Conservation (phyloP, 2,329 filamentous ascomycete species). For the Cladosporium sphaerospermum region DNA sequence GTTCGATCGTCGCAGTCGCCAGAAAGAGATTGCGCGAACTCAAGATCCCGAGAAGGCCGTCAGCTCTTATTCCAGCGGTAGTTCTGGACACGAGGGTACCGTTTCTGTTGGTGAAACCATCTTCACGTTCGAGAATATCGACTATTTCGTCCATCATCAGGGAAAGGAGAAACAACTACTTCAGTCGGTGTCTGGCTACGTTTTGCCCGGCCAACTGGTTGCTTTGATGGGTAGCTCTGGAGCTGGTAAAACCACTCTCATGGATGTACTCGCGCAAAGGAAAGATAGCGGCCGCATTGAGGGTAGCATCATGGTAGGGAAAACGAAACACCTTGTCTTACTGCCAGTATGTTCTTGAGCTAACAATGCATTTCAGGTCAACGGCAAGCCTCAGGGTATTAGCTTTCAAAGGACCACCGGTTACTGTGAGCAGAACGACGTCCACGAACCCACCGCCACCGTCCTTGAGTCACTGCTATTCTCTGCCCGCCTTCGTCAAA, state of each 20-base stretch:
- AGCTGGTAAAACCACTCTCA: conserved; percentile 36
- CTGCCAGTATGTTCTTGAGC: not conserved
- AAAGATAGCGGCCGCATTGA: conserved; percentile 41
- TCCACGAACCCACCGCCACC: conserved; percentile 61
- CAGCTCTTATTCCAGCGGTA: not conserved
- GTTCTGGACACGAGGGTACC: not conserved
- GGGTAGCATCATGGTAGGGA: conserved; percentile 36
- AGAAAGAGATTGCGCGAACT: conserved; percentile 29
- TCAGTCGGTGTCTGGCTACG: conserved; percentile 62
- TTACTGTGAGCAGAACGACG: conserved; percentile 58
- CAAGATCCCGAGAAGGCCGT: conserved; percentile 49
- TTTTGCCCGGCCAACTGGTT: conserved; percentile 69
- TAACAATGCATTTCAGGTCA: conserved; percentile 22
- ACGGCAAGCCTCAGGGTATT: conserved; percentile 33
- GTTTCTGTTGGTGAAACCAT: not conserved
- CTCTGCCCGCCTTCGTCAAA: conserved; percentile 58
- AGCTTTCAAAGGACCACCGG: conserved; percentile 51
- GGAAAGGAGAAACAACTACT: conserved; percentile 44
- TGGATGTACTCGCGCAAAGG: conserved; percentile 38
- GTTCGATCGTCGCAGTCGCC: conserved; percentile 19
- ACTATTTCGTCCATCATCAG: conserved; percentile 16
- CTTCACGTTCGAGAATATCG: conserved; percentile 8
- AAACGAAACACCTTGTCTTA: not conserved
- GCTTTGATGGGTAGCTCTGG: conserved; percentile 77
- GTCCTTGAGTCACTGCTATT: conserved; percentile 62